Evolutionary conservation across 2,329 filamentous ascomycete genomes (phyloP).

Genomic region (Monosporascus sp.): DNA sequence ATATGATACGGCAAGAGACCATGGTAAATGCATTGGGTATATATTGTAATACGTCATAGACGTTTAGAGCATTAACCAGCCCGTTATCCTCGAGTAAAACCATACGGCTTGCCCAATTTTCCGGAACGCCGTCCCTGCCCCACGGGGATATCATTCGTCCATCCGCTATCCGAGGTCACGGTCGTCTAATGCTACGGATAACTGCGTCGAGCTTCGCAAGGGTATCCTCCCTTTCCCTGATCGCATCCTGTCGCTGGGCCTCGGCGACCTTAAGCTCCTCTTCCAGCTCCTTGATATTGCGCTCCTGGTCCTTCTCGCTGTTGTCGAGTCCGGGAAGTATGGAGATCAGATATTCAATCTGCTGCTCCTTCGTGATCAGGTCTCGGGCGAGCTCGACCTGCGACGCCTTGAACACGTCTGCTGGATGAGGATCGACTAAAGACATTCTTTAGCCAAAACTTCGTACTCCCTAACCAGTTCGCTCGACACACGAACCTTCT

Average conservation of each 20-base stretch:
- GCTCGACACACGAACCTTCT: constrained; percentile 37
- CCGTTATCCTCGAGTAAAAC: neutral
- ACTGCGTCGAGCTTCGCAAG: constrained; percentile 55
- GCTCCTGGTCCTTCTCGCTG: constrained; percentile 71
- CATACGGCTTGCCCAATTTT: constrained; percentile 1
- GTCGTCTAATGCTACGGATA: constrained; percentile 54
- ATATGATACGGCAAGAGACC: too few species aligned
- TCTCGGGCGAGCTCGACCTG: constrained; percentile 71
- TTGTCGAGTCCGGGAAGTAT: constrained; percentile 72
- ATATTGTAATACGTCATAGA: too few species aligned
- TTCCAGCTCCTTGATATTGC: constrained; percentile 59
- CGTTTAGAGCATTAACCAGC: too few species aligned
- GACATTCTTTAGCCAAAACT: constrained; percentile 5
- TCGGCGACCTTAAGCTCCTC: constrained; percentile 61
- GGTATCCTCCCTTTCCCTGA: constrained; percentile 59
- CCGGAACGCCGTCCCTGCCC: constrained; percentile 13
- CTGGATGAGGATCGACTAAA: constrained; percentile 54
- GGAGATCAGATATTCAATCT: constrained; percentile 73
- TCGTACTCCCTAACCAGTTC: neutral
- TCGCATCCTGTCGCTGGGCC: constrained; percentile 55
- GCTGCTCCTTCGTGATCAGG: constrained; percentile 73
- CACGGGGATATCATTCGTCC: constrained; percentile 19
- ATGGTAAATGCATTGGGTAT: too few species aligned
- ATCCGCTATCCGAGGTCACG: constrained; percentile 31
- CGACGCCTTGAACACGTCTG: constrained; percentile 60